Conservation (phyloP, 257 asterid genomes). For the Penstemon davidsonii region DNA sequence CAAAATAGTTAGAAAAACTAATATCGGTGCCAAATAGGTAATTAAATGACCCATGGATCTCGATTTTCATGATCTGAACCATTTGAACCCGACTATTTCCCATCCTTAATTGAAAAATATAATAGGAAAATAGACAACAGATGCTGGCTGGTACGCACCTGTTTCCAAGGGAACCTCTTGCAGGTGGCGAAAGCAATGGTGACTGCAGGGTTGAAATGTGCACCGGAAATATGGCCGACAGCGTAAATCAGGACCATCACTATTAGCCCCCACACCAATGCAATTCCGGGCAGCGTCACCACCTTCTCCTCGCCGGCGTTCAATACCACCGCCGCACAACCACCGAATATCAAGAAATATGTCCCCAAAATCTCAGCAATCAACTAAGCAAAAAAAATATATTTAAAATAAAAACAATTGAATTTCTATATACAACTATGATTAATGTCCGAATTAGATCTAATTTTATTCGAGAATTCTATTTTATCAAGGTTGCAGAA, state of each 20-base stretch:
- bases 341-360: slow-evolving; percentile 36
- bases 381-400: slow-evolving; percentile 11
- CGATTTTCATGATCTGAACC: too few relatives aligned
- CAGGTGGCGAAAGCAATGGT: slow-evolving; percentile 47
- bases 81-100: too few relatives aligned
- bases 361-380: slow-evolving; percentile 40
- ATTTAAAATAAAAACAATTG: background rate
- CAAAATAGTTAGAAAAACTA: background rate
- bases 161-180: slow-evolving; percentile 44
- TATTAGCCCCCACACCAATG: slow-evolving; percentile 40
- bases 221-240: slow-evolving; percentile 52
- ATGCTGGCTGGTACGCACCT: slow-evolving; percentile 12
- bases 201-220: slow-evolving; percentile 56
- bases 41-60: too few relatives aligned
- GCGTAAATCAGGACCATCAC: slow-evolving; percentile 42
- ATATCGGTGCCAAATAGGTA: background rate
- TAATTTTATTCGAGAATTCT: background rate
- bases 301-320: slow-evolving; percentile 24
- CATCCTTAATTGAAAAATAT: too few relatives aligned
- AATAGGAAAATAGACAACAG: too few relatives aligned
- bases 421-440: background rate
- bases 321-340: slow-evolving; percentile 33
- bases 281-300: slow-evolving; percentile 34
- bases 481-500: background rate
- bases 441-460: background rate